These are phyloP conservation scores for Zizania palustris DNA, from an alignment of 202 grass and related monocot species.

Conservation along the genomic window DNA sequence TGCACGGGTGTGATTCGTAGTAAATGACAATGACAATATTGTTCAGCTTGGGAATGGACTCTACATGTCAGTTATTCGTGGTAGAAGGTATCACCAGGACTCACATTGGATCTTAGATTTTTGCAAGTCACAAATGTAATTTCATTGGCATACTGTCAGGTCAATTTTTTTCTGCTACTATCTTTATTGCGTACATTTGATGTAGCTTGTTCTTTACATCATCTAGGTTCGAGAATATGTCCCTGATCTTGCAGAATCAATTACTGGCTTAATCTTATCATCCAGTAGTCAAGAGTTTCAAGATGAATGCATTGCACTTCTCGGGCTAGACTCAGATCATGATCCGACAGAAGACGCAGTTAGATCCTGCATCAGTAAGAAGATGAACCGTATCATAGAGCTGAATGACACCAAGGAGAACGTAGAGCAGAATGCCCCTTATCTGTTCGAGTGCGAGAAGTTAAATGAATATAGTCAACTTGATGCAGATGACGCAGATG, in stretches of 20 bases:
- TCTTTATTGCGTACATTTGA: neutral
- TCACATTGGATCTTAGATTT: neutral
- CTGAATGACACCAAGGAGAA: conserved; percentile 61
- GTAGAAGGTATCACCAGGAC: neutral
- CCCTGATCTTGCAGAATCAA: conserved; percentile 73
- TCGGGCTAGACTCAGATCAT: conserved; percentile 61
- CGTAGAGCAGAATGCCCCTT: conserved; percentile 40
- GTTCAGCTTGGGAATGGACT: neutral
- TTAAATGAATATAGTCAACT: conserved; percentile 32
- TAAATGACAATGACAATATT: neutral
- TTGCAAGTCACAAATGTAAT: neutral
- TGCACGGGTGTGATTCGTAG: no score
- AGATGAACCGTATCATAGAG: conserved; percentile 71
- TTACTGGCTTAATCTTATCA: conserved; percentile 68
- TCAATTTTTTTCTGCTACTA: neutral
- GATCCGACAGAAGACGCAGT: conserved; percentile 46
- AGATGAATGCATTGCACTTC: conserved; percentile 63
- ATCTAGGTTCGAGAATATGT: conserved; percentile 65
- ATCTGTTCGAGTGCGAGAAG: conserved; percentile 73
- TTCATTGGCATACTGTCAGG: conserved; percentile 9
- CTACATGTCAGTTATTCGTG: neutral
- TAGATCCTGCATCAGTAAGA: conserved; percentile 64
- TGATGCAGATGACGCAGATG: conserved; percentile 49
- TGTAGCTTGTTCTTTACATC: neutral
- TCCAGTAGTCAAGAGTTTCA: conserved; percentile 74